These are phyloP conservation scores for Gossypium gossypioides DNA, from an alignment of 441 rosid species.

Conservation along the genomic window DNA sequence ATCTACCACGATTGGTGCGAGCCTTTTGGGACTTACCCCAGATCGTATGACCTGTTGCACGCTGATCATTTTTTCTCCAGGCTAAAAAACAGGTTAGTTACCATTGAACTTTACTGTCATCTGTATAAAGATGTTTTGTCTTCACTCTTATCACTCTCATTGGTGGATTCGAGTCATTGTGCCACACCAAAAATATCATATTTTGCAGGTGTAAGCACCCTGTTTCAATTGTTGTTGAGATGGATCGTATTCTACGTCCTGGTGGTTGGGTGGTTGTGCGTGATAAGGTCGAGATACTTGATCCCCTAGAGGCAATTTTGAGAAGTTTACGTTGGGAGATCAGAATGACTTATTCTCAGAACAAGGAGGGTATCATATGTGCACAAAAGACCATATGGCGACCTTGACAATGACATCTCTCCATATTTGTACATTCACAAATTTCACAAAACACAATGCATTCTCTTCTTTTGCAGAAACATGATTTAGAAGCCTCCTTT, in stretches of 20 bases:
- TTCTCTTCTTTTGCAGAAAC: neutral
- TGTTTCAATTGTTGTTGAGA: conserved; percentile 66
- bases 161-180: neutral
- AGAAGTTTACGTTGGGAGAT: conserved; percentile 86
- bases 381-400: conserved; percentile 80
- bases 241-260: conserved; percentile 72
- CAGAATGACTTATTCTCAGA: conserved; percentile 69
- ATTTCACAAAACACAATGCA: neutral
- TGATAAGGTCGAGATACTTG: conserved; percentile 71
- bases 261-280: conserved; percentile 81
- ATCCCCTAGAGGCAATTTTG: conserved; percentile 58
- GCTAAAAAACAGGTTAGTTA: conserved; percentile 66
- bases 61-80: conserved; percentile 91
- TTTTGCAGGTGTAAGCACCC: conserved; percentile 70
- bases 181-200: neutral
- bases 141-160: neutral
- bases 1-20: conserved; percentile 95
- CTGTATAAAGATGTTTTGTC: neutral
- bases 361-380: conserved; percentile 70
- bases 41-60: conserved; percentile 88
- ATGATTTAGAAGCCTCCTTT: neutral
- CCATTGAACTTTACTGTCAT: neutral
- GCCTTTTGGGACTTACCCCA: conserved; percentile 73
- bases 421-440: conserved; percentile 6
- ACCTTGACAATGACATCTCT: conserved; percentile 31